Conservation (phyloP, 2,329 filamentous ascomycete species). For the Plectosphaerella cucumerina region DNA sequence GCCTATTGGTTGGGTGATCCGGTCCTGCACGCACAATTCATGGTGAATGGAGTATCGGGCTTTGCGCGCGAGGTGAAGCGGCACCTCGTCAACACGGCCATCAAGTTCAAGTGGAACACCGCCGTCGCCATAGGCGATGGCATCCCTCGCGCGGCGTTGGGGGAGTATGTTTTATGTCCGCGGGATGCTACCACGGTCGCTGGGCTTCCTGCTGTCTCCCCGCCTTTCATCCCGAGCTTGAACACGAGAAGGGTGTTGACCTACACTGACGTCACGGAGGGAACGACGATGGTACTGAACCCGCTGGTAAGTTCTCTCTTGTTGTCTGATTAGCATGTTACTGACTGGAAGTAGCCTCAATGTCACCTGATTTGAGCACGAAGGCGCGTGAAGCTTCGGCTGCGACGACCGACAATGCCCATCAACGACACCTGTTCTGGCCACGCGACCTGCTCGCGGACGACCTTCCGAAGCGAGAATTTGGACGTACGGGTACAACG, state of each 20-base stretch:
- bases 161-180: background rate
- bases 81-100: background rate
- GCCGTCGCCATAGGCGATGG: background rate
- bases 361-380: too few species aligned
- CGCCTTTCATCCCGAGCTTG: background rate
- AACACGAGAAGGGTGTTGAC: background rate
- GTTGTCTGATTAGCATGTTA: too few species aligned
- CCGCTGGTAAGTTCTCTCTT: background rate
- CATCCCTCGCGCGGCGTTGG: background rate
- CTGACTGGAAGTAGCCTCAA: too few species aligned
- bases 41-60: background rate
- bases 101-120: background rate
- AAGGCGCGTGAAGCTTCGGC: too few species aligned
- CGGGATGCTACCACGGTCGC: background rate
- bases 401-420: too few species aligned
- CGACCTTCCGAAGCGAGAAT: constrained; percentile 31
- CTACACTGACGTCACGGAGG: background rate
- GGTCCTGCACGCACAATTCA: background rate
- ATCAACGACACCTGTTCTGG: constrained; percentile 23
- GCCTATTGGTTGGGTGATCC: background rate
- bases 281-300: background rate
- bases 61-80: background rate
- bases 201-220: background rate
- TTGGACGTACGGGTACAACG: constrained; percentile 37
- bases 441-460: constrained; percentile 27